These are phyloP conservation scores for Tylopilus rubrobrunneus DNA, from an alignment of 768 basidiomycete species.

Conservation along the genomic window DNA sequence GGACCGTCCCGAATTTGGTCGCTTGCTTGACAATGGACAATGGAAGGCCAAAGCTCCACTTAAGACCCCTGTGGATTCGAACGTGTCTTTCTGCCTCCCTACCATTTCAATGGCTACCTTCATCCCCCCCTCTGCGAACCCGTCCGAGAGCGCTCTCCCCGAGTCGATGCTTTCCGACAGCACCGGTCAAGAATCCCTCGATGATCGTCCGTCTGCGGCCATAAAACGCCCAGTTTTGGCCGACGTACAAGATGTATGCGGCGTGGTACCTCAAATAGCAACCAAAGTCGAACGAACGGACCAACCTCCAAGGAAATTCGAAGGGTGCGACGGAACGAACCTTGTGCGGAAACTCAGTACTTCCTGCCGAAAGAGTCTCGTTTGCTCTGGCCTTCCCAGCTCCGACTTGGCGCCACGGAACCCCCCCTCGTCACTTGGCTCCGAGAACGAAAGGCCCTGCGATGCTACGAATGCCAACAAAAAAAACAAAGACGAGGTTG, in stretches of 20 bases:
- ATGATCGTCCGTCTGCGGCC: background rate
- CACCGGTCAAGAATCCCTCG: background rate
- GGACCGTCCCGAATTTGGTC: conserved; percentile 1
- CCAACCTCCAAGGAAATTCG: background rate
- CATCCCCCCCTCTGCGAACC: background rate
- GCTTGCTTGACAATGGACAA: background rate
- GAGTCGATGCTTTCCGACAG: background rate
- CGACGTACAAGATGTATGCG: conserved; percentile 10
- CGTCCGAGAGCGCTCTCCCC: background rate
- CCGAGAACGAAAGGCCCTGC: background rate
- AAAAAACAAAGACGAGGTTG: background rate
- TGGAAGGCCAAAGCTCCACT: background rate
- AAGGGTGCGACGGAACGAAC: background rate
- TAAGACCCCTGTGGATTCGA: background rate
- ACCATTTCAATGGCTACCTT: background rate
- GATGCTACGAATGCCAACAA: background rate
- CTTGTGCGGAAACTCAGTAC: background rate
- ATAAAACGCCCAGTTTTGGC: background rate
- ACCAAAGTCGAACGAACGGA: background rate
- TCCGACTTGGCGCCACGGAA: background rate
- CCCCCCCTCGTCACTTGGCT: background rate
- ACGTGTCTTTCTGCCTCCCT: background rate
- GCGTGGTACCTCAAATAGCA: background rate
- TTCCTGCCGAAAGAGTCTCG: background rate
- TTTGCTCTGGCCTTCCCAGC: background rate